These are phyloP conservation scores for Fusarium pseudoanthophilum DNA, from an alignment of 2,329 filamentous ascomycete genomes.

Conservation along the genomic window DNA sequence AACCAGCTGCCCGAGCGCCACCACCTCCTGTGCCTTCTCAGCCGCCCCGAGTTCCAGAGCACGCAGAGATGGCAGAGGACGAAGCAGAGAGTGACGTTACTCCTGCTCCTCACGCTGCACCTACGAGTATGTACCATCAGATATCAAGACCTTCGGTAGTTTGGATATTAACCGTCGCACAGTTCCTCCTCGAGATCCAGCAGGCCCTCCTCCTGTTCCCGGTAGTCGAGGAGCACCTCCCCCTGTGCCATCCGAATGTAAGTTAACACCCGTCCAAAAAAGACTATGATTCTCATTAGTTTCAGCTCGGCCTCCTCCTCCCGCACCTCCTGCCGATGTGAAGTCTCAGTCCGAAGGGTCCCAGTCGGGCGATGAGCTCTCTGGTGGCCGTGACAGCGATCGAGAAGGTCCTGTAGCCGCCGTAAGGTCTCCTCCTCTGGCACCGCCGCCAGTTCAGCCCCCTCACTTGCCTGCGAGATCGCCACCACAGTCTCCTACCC, in stretches of 20 bases:
- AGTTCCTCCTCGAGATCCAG: conserved; percentile 49
- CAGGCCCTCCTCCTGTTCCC: conserved; percentile 58
- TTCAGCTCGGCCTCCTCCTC: conserved; percentile 71
- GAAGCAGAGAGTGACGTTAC: conserved; percentile 52
- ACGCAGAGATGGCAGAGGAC: conserved; percentile 41
- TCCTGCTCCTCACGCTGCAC: conserved; percentile 46
- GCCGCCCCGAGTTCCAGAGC: conserved; percentile 27
- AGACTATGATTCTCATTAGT: conserved; percentile 42
- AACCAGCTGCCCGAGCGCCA: conserved; percentile 41
- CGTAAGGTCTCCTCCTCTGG: conserved; percentile 55
- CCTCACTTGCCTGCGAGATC: conserved; percentile 46
- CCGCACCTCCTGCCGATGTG: conserved; percentile 61
- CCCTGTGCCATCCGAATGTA: conserved; percentile 70
- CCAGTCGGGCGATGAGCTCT: conserved; percentile 89
- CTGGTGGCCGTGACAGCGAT: conserved; percentile 59
- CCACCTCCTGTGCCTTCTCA: conserved; percentile 48
- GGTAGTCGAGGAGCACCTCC: conserved; percentile 65
- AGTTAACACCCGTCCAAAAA: conserved; percentile 49
- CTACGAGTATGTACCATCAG: conserved; percentile 36
- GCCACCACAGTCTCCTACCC: conserved; percentile 47
- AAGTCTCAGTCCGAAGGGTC: conserved; percentile 80
- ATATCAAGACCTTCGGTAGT: background rate
- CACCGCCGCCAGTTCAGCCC: conserved; percentile 51
- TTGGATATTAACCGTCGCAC: conserved; percentile 42
- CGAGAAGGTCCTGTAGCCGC: conserved; percentile 44